Percentiles rank a stretch among this genome's conserved stretches.
Conservation (phyloP, 2,329 filamentous ascomycete genomes). For the Diplodia scrobiculata region DNA sequence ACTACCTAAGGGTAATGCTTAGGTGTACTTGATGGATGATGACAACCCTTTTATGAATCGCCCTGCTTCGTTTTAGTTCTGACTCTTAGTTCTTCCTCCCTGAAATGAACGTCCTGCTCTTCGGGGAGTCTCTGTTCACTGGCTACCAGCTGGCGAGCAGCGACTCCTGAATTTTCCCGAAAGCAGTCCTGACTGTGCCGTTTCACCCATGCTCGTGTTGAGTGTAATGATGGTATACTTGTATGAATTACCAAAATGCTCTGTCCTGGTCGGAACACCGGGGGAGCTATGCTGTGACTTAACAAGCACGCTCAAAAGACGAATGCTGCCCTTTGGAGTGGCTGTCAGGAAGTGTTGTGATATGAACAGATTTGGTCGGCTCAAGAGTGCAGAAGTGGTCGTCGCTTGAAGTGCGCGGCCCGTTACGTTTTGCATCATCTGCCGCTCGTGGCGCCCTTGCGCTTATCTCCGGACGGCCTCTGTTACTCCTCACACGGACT, state of each 20-base stretch:
- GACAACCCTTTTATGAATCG: not conserved
- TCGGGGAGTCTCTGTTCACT: not conserved
- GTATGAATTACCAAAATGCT: no score
- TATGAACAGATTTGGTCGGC: not conserved
- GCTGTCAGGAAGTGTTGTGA: no score
- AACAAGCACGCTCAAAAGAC: no score
- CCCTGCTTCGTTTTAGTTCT: not conserved
- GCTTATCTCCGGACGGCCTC: no score
- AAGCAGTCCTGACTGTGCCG: conserved; percentile 15
- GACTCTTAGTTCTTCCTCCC: not conserved
- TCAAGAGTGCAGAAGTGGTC: not conserved
- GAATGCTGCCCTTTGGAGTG: no score
- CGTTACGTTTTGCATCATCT: conserved; percentile 18
- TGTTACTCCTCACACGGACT: no score
- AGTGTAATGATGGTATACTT: not conserved
- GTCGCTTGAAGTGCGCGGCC: not conserved
- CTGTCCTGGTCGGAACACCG: no score
- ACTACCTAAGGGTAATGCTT: not conserved
- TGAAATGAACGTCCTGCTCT: conserved; percentile 22
- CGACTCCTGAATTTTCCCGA: not conserved
- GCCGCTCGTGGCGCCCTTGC: not conserved
- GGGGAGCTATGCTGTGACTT: no score
- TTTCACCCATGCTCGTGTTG: not conserved
- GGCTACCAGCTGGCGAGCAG: not conserved
- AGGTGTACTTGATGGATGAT: not conserved